Conservation (phyloP, 179 eudicot species). For the Pouteria campechiana region DNA sequence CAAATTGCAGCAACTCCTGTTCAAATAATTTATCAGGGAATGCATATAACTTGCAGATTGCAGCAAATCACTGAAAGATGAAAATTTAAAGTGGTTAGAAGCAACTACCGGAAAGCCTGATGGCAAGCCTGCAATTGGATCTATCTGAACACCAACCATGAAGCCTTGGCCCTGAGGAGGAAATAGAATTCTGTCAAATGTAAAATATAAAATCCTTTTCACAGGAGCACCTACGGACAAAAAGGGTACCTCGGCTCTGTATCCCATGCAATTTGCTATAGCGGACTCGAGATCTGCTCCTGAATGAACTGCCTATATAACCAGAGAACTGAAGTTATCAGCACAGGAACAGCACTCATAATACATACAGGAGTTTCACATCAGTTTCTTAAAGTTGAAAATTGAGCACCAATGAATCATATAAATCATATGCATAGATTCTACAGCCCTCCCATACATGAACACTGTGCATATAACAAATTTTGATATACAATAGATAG, state of each 20-base stretch:
- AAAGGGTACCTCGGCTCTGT: constrained; percentile 58
- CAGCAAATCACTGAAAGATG: background rate
- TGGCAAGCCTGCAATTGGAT: constrained; percentile 87
- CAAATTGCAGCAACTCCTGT: constrained; percentile 84
- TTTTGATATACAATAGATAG: no score
- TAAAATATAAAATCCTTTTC: background rate
- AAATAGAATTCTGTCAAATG: constrained; percentile 7
- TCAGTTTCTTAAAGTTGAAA: no score
- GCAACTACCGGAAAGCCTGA: constrained; percentile 71
- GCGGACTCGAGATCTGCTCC: constrained; percentile 99
- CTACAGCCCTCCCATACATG: no score
- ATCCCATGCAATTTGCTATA: constrained; percentile 86
- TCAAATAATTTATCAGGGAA: constrained; percentile 2
- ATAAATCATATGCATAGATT: no score
- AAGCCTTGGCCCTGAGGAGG: constrained; percentile 87
- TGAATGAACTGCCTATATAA: constrained; percentile 96
- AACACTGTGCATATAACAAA: no score
- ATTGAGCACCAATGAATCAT: no score
- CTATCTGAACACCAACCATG: constrained; percentile 96
- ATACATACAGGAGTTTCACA: no score
- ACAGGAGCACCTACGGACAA: background rate
- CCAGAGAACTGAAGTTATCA: background rate
- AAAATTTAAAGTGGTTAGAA: background rate
- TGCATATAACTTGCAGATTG: background rate
- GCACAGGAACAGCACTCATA: no score